phyloP scores from a whole-genome alignment of 2,329 filamentous ascomycete genomes.

The Hypoxylon sp. region DNA sequence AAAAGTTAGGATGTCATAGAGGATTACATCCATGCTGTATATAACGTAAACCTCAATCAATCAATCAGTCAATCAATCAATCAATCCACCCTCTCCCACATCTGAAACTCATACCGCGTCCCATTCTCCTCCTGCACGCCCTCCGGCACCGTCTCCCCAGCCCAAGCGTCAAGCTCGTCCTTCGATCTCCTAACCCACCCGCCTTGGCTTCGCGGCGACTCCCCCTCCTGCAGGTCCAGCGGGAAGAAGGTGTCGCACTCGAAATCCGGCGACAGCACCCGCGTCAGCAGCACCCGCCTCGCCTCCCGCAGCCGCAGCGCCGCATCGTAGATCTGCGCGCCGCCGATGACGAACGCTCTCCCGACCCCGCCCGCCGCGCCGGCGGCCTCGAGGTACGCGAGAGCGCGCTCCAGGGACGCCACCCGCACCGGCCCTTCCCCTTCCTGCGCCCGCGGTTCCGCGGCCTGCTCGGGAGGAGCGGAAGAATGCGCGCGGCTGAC shows the following conservation, averaged over 20 bases:
- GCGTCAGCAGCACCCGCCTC: conserved; percentile 76
- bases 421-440: conserved; percentile 68
- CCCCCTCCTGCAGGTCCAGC: conserved; percentile 62
- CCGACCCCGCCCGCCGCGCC: conserved; percentile 54
- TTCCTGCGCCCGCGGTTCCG: conserved; percentile 13
- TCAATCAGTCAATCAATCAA: too few species aligned
- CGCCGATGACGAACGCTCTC: conserved; percentile 88
- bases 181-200: conserved; percentile 68
- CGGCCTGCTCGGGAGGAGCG: background rate
- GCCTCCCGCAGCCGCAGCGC: conserved; percentile 72
- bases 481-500: conserved; percentile 69
- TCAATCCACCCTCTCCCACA: conserved; percentile 72
- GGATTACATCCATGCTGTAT: conserved; percentile 31
- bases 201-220: conserved; percentile 45
- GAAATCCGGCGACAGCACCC: conserved; percentile 72
- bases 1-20: conserved; percentile 15
- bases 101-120: conserved; percentile 76
- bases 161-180: conserved; percentile 70
- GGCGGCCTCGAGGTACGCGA: conserved; percentile 60
- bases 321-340: conserved; percentile 83
- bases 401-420: conserved; percentile 68
- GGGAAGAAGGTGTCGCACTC: conserved; percentile 83
- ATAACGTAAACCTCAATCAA: conserved; percentile 35
- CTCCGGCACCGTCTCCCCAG: conserved; percentile 72
- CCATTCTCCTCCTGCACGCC: conserved; percentile 72